phyloP scores from a whole-genome alignment of 75 land plant genomes.

The Ceratopteris richardii region DNA sequence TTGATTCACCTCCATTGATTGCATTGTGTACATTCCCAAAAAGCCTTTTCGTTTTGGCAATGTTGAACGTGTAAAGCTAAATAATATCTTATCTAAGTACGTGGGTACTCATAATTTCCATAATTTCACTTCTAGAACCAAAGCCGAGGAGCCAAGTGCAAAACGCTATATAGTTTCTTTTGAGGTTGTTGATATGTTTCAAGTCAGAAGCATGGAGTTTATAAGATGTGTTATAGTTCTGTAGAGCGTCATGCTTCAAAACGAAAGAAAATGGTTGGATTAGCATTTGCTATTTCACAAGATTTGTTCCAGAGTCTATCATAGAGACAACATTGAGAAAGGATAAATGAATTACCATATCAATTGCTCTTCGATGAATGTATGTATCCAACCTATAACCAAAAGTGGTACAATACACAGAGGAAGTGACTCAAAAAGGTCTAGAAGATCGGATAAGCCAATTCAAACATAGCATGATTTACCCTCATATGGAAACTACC shows the following conservation, averaged over 20 bases:
- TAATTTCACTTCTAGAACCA: constrained; percentile 78
- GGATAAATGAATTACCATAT: constrained; percentile 65
- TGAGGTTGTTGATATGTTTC: constrained; percentile 40
- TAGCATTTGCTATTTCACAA: constrained; percentile 83
- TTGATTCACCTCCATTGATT: too few relatives aligned
- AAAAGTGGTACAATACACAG: constrained; percentile 70
- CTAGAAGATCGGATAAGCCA: constrained; percentile 42
- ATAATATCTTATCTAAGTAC: constrained; percentile 45
- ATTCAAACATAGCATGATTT: constrained; percentile 71
- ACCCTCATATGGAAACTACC: constrained; percentile 67
- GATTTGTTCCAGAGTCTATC: constrained; percentile 73
- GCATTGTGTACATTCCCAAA: too few relatives aligned
- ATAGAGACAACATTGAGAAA: constrained; percentile 53
- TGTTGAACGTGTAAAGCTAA: constrained; percentile 50
- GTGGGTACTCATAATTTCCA: constrained; percentile 92
- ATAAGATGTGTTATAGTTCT: constrained; percentile 80
- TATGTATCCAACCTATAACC: constrained; percentile 70
- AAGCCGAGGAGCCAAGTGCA: constrained; percentile 85
- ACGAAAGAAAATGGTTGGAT: constrained; percentile 88
- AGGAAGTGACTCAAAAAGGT: constrained; percentile 63
- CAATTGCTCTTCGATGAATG: constrained; percentile 83
- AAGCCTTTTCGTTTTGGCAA: constrained; percentile 56
- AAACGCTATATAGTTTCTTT: constrained; percentile 76
- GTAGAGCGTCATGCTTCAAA: constrained; percentile 99
- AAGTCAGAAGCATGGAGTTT: constrained; percentile 65